phyloP scores from a whole-genome alignment of 306 rosid genomes.

The Malus domestica region ASM211411v1 NC_041792.1:3144001-3144500 shows the following conservation, averaged over 20 bases:
- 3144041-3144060: slow-evolving; percentile 55
- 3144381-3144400: slow-evolving; percentile 84
- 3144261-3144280: slow-evolving; percentile 91
- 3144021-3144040: slow-evolving; percentile 95
- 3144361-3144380: slow-evolving; percentile 78
- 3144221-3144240: slow-evolving; percentile 24
- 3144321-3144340: slow-evolving; percentile 84
- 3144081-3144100: slow-evolving; percentile 31
- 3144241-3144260: slow-evolving; percentile 57
- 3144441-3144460: slow-evolving; percentile 74
- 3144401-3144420: slow-evolving; percentile 76
- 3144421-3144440: slow-evolving; percentile 78
- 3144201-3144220: slow-evolving; percentile 76
- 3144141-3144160: slow-evolving; percentile 78
- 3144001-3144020: slow-evolving; percentile 71
- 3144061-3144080: slow-evolving; percentile 53
- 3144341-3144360: slow-evolving; percentile 88
- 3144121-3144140: slow-evolving; percentile 77
- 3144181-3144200: slow-evolving; percentile 68
- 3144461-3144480: slow-evolving; percentile 66
- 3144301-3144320: slow-evolving; percentile 70
- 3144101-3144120: slow-evolving; percentile 80
- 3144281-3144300: slow-evolving; percentile 68
- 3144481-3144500: slow-evolving; percentile 57
- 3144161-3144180: slow-evolving; percentile 67